Base-by-base conservation (phyloP, 2,329 filamentous ascomycete genomes). In the Venturia nashicola region DNA sequence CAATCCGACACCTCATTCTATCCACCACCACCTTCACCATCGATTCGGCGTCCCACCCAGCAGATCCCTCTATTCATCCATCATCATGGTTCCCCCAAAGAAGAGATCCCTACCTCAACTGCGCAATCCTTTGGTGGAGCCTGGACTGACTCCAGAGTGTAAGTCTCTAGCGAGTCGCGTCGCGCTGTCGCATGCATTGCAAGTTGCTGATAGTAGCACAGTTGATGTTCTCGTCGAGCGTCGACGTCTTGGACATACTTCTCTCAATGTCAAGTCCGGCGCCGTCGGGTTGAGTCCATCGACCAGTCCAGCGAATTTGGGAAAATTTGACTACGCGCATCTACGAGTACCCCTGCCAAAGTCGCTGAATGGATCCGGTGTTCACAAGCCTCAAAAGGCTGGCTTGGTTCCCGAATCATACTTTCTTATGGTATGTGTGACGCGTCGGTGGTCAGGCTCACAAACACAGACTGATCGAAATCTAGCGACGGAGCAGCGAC, bases 281-380 rank as follows among this genome's bases (percentile, higher is more conserved):
- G 86, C 88, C 69, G 79, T 87, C n/a, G 85, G 84, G 65, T 84
- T 84, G 11, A 82, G 83, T 46, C 88, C 86, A 74, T 87, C 90
- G 67, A 84, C 86, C 64, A 90, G 90, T 73, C 80, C 85, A 59
- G 82, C 87, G 68, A 86, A 88, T 69, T 80, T 94, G 66, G 91
- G 90, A 61, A 85, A 87, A 59, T 96, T 99, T 74, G 94, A 97
- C 76, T 99, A 99, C 76, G 93, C 92, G 68, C 94, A 99, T 74
- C 82, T 99, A 61, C 89, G 93, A 72, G 93, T 92, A 66, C 93
- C 94, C 16, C 79, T 99, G 59, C 94, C 94, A 61, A 94, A 92
- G 76, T 91, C 94, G 68, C 87, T 97, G 69, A 85, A 86, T 66
- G 83, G 82, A 36, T 96, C 92, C 6, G 94, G 94, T 72, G 95